phyloP scores from a whole-genome alignment of 2,329 filamentous ascomycete genomes.

The Rhexocercosporidium sp. region DNA sequence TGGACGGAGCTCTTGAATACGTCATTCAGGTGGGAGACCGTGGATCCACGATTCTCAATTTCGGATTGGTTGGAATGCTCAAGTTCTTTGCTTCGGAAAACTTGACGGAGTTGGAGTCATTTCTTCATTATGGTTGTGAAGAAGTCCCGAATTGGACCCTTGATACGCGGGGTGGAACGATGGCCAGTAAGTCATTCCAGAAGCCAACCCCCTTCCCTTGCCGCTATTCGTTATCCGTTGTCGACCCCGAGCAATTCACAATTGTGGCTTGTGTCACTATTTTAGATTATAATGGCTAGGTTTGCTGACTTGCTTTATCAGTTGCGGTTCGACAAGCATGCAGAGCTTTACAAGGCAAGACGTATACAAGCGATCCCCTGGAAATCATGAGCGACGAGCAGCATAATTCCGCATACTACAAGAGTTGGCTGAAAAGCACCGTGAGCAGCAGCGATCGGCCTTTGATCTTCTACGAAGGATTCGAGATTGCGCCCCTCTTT shows the following conservation, averaged over 20 bases:
- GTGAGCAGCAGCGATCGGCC: constrained; percentile 65
- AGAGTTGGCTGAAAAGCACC: constrained; percentile 59
- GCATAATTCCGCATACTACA: constrained; percentile 64
- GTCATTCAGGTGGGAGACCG: constrained; percentile 72
- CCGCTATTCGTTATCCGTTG: background rate
- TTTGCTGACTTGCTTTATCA: background rate
- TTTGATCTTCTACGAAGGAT: constrained; percentile 69
- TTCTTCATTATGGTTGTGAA: constrained; percentile 71
- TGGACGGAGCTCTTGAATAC: constrained; percentile 71
- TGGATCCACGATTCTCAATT: constrained; percentile 72
- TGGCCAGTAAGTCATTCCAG: constrained; percentile 52
- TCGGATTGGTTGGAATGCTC: constrained; percentile 69
- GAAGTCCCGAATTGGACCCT: constrained; percentile 75
- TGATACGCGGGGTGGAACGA: constrained; percentile 73
- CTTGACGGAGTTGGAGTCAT: constrained; percentile 70
- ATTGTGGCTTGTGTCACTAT: background rate
- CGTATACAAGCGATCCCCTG: constrained; percentile 50
- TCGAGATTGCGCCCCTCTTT: constrained; percentile 67
- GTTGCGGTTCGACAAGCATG: constrained; percentile 67
- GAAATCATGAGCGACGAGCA: constrained; percentile 71
- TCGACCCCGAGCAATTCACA: background rate
- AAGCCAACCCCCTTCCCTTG: background rate
- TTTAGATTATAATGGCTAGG: no score
- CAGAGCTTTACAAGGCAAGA: constrained; percentile 78
- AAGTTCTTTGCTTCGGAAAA: constrained; percentile 75